Conservation (phyloP, 139 green algal species). For the Tetradesmus lagerheimii region DNA sequence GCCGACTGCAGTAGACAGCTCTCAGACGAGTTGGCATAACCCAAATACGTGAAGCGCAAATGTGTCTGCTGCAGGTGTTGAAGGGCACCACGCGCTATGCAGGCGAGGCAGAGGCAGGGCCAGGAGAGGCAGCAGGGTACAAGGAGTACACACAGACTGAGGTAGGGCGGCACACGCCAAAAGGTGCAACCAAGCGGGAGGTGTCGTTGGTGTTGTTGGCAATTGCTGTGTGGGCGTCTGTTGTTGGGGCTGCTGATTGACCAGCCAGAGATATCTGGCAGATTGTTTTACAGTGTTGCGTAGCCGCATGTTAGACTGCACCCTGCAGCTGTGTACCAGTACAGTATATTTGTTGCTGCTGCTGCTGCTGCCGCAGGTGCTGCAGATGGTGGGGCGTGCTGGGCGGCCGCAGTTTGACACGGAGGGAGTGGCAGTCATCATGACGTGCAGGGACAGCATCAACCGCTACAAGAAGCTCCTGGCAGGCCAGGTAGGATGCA, state of each 20-base stretch:
- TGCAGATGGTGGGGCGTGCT: constrained; percentile 91
- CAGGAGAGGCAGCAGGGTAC: constrained; percentile 69
- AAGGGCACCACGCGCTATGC: constrained; percentile 38
- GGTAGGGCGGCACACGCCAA: constrained; percentile 69
- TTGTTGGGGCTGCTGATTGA: too few relatives aligned
- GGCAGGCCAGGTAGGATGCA: constrained; percentile 48
- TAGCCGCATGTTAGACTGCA: too few relatives aligned
- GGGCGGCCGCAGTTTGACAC: constrained; percentile 96
- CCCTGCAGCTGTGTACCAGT: background rate
- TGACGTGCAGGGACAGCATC: constrained; percentile 79
- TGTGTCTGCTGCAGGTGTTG: background rate
- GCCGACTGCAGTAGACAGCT: too few relatives aligned
- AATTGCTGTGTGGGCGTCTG: too few relatives aligned
- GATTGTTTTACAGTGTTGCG: too few relatives aligned
- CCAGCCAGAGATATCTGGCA: too few relatives aligned
- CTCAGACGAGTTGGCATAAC: too few relatives aligned
- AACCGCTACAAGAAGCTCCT: constrained; percentile 70
- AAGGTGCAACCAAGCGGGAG: too few relatives aligned
- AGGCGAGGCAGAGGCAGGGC: background rate
- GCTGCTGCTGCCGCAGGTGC: constrained; percentile 26
- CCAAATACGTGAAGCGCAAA: too few relatives aligned
- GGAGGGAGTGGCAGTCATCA: constrained; percentile 92
- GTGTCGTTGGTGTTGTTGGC: too few relatives aligned
- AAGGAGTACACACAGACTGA: constrained; percentile 91
- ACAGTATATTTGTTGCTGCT: background rate